Evolutionary conservation across 106 monocot species (phyloP).

Genomic region (Acorus calamus): DNA sequence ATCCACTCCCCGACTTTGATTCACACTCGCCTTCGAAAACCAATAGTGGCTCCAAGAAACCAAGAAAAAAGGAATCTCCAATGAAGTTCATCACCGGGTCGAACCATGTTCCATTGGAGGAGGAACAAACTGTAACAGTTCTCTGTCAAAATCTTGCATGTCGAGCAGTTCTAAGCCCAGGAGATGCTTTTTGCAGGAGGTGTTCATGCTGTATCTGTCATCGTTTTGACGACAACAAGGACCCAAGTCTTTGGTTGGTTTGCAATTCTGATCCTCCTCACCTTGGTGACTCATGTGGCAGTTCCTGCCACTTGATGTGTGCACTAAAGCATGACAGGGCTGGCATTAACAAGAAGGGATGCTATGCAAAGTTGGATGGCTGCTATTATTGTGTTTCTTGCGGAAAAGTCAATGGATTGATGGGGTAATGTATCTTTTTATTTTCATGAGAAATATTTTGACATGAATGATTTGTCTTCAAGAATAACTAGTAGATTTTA

Average conservation of each 20-base stretch:
- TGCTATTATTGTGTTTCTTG: conserved; percentile 9
- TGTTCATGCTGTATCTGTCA: conserved; percentile 32
- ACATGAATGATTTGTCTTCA: neutral
- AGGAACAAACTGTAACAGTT: conserved; percentile 12
- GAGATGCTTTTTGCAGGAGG: conserved; percentile 17
- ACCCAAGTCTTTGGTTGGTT: conserved; percentile 20
- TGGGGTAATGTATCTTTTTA: conserved; percentile 8
- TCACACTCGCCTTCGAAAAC: conserved; percentile 8
- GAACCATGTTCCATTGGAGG: conserved; percentile 3
- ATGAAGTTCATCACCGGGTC: conserved; percentile 3
- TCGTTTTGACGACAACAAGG: conserved; percentile 20
- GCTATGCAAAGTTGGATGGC: conserved; percentile 3
- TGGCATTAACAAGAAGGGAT: neutral
- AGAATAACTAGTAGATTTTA: no score
- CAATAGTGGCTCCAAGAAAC: conserved; percentile 28
- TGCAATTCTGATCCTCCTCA: conserved; percentile 21
- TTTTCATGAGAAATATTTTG: neutral
- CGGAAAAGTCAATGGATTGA: conserved; percentile 7
- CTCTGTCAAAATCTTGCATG: conserved; percentile 28
- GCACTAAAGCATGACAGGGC: conserved; percentile 6
- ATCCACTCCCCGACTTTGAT: conserved; percentile 2
- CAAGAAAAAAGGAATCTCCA: conserved; percentile 35
- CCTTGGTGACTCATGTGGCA: conserved; percentile 13
- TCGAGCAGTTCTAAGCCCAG: conserved; percentile 6
- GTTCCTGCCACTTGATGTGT: conserved; percentile 14